Evolutionary conservation across 2,329 filamentous ascomycete genomes (phyloP).

Genomic region (Aureobasidium pullulans): DNA sequence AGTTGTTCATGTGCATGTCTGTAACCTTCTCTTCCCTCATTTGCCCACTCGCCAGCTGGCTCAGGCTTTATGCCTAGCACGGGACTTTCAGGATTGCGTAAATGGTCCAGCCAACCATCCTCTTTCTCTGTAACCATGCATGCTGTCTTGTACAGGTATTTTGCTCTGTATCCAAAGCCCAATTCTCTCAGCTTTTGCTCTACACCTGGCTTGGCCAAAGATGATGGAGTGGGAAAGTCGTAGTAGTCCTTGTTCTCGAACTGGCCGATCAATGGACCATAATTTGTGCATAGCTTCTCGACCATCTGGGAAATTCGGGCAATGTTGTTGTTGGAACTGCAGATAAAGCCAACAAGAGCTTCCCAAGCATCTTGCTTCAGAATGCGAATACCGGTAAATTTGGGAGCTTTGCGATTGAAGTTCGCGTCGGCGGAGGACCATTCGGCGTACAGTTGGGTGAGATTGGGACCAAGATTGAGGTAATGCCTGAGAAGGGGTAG

Average conservation of each 20-base stretch:
- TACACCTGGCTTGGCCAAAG: constrained; percentile 65
- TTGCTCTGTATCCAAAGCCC: constrained; percentile 91
- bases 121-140: constrained; percentile 61
- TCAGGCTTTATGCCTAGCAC: constrained; percentile 43
- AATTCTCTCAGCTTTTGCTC: constrained; percentile 72
- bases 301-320: constrained; percentile 93
- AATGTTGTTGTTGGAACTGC: constrained; percentile 99
- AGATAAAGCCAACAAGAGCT: constrained; percentile 87
- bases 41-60: constrained; percentile 41
- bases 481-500: constrained; percentile 71
- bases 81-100: constrained; percentile 71
- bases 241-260: constrained; percentile 61
- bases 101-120: constrained; percentile 63
- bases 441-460: constrained; percentile 69
- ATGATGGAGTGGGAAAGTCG: constrained; percentile 74
- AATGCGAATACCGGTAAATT: constrained; percentile 86
- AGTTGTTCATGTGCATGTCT: constrained; percentile 73
- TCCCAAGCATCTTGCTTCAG: constrained; percentile 96
- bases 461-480: constrained; percentile 74
- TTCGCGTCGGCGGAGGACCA: constrained; percentile 84
- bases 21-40: constrained; percentile 58
- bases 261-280: constrained; percentile 67
- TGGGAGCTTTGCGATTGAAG: constrained; percentile 77
- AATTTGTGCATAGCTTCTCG: constrained; percentile 80
- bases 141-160: constrained; percentile 84